A percentile compares a stretch with the other conserved stretches of the same genome.
Conservation (phyloP, 768 basidiomycete genomes). For the Psilocybe cubensis region DNA sequence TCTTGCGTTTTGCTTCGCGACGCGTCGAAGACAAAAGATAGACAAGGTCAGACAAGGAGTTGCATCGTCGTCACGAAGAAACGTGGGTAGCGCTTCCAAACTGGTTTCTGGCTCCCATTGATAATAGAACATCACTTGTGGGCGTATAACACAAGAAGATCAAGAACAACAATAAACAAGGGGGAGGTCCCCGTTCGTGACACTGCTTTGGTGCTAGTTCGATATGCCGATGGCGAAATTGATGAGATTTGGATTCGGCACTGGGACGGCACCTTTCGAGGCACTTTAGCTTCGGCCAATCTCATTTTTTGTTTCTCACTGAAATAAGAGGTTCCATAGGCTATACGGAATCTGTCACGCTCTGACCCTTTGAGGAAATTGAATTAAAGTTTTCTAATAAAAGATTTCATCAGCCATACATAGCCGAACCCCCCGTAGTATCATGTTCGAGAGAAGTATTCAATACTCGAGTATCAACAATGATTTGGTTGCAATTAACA, state of each 20-base stretch:
- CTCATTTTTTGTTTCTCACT: too few species aligned
- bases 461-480: too few species aligned
- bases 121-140: not conserved
- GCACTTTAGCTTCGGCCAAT: too few species aligned
- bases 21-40: slow-evolving; percentile 8
- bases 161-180: not conserved
- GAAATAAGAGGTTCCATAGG: too few species aligned
- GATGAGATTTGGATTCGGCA: not conserved
- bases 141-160: not conserved
- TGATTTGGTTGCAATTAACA: too few species aligned
- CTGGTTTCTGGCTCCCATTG: not conserved
- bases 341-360: too few species aligned
- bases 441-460: too few species aligned
- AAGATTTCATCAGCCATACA: too few species aligned
- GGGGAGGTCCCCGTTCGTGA: not conserved
- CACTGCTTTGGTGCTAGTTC: not conserved
- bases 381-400: too few species aligned
- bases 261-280: too few species aligned
- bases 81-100: slow-evolving; percentile 7
- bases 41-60: slow-evolving; percentile 4
- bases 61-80: slow-evolving; percentile 1
- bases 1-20: slow-evolving; percentile 1
- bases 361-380: too few species aligned
- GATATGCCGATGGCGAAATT: not conserved
- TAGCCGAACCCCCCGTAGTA: too few species aligned